Evolutionary conservation across 2,329 filamentous ascomycete genomes (phyloP).

Genomic region (Esteya vermicola): DNA sequence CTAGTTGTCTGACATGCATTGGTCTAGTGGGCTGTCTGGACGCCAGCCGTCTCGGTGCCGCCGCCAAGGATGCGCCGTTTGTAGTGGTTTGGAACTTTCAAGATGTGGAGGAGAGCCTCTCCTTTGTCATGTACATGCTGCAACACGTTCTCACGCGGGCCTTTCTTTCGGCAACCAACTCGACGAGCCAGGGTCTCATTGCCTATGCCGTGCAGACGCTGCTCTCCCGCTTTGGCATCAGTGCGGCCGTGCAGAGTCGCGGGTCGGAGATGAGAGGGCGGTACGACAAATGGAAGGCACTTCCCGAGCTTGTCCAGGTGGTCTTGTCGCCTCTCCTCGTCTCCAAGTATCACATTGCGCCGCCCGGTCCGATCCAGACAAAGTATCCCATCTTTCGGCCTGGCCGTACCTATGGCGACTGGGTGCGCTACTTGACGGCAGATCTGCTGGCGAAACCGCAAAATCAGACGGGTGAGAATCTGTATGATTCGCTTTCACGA

Average conservation of each 20-base stretch:
- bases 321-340: conserved; percentile 77
- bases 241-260: conserved; percentile 27
- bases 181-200: conserved; percentile 75
- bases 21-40: conserved; percentile 87
- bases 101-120: conserved; percentile 59
- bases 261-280: conserved; percentile 37
- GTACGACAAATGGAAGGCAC: conserved; percentile 60
- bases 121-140: conserved; percentile 75
- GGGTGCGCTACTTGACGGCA: conserved; percentile 68
- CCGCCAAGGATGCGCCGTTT: conserved; percentile 67
- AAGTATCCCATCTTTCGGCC: conserved; percentile 68
- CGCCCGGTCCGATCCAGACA: conserved; percentile 39
- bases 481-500: conserved; percentile 71
- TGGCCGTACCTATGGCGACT: conserved; percentile 57
- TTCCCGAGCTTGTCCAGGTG: conserved; percentile 66
- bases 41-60: conserved; percentile 72
- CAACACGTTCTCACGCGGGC: conserved; percentile 81
- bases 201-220: conserved; percentile 93
- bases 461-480: conserved; percentile 55
- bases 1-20: conserved; percentile 66
- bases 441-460: conserved; percentile 71
- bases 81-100: conserved; percentile 81
- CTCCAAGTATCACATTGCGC: conserved; percentile 65
- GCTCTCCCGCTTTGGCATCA: conserved; percentile 63
- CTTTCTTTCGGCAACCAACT: conserved; percentile 82